Evolutionary conservation across 2,329 filamentous ascomycete species (phyloP), one percentile per base, ranked within the genome.

Genomic region (Cordyceps javanica): DNA sequence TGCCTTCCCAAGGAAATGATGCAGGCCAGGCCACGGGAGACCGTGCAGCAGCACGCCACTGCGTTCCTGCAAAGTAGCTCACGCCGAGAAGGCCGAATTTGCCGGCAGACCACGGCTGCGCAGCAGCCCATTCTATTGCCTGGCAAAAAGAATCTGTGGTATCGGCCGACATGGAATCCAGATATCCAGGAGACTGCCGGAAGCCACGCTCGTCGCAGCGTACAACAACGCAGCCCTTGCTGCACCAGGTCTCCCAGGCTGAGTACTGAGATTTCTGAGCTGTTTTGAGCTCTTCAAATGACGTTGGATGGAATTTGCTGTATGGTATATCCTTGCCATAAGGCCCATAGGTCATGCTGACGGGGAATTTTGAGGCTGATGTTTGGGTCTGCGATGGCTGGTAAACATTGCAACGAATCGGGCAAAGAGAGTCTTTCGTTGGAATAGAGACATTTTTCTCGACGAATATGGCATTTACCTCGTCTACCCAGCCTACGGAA

Each of bases 251-350:
- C 65, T 84, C 81, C 81, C 82, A 85, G 3, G 79, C 76, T 0
- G 81, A 82, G 64, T 84, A 78, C 9, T 69, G 67, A 0, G 78
- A 82, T 26, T 74, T 73, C 62, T 85, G 81, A 60, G 77, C 73
- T 0, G 77, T 74, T 57, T 81, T 81, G 5, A 84, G 76, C 60
- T 84, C 76, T 42, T 65, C 62, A 55, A 75, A 80, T 9, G 71
- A 76, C 21, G 68, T 66, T 1, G 68, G 62, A 36, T 69, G 69
- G 62, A 77, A 78, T 73, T 77, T 73, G 58, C 75, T 74, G 66
- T 89, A 89, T 21, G 77, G 80, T 36, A 89, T 87, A 63, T 90
- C 86, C 63, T 90, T 90, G 46, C 87, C 87, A 61, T 90, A 90
- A 0, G 87, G 87, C 0, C 87, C 87, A 62, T 90, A 90, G 0